A percentile compares a stretch with the other conserved stretches of the same genome.
These are phyloP conservation scores for Fusarium longipes DNA, from an alignment of 2,329 filamentous ascomycete species.

Conservation along the genomic window DNA sequence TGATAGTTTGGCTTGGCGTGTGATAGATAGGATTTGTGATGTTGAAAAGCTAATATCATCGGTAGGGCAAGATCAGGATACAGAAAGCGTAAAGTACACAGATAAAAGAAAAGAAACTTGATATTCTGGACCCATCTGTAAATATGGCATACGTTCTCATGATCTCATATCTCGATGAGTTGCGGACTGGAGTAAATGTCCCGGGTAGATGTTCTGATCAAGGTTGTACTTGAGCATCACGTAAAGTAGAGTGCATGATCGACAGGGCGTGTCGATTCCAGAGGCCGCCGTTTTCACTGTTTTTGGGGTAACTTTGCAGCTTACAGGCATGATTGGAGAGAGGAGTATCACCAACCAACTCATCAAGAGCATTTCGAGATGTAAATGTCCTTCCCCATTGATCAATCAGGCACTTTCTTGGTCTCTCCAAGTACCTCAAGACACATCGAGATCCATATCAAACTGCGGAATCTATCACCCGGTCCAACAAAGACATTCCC, in stretches of 20 bases:
- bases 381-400: conserved; percentile 29
- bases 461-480: background rate
- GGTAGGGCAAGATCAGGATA: conserved; percentile 11
- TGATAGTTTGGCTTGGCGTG: conserved; percentile 3
- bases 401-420: conserved; percentile 6
- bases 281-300: conserved; percentile 11
- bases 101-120: background rate
- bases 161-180: background rate
- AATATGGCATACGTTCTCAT: background rate
- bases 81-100: background rate
- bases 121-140: background rate
- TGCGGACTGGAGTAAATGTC: background rate
- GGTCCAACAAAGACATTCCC: conserved; percentile 7
- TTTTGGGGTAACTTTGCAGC: conserved; percentile 12
- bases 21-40: background rate
- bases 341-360: conserved; percentile 3
- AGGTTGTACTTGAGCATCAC: conserved; percentile 8
- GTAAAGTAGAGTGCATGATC: conserved; percentile 34
- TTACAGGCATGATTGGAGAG: conserved; percentile 16
- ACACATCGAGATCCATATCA: conserved; percentile 3
- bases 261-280: conserved; percentile 35
- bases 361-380: conserved; percentile 7
- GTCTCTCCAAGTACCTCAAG: background rate
- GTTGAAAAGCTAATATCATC: background rate
- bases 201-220: background rate